Percentiles rank a stretch among this genome's conserved stretches.
Evolutionary conservation across 257 asterid species (phyloP).

Genomic region (Solanum dulcamara): DNA sequence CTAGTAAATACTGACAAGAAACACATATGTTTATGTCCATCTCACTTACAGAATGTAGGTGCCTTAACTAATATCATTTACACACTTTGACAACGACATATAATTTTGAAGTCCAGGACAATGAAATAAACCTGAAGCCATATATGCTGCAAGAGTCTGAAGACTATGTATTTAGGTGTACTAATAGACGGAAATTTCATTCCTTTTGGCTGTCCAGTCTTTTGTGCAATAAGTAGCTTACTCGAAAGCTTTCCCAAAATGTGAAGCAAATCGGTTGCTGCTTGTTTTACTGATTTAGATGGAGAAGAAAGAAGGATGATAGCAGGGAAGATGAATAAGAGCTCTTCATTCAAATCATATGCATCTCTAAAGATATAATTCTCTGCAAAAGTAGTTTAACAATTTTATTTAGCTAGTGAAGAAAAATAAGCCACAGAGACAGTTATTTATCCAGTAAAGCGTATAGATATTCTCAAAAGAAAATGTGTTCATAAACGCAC

Average conservation of each 20-base stretch:
- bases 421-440: background rate
- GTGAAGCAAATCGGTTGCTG: conserved; percentile 49
- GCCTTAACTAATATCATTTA: background rate
- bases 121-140: conserved; percentile 64
- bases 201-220: conserved; percentile 17
- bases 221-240: conserved; percentile 27
- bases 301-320: conserved; percentile 82
- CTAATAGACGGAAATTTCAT: conserved; percentile 22
- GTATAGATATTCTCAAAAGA: background rate
- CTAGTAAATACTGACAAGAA: background rate
- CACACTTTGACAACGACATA: background rate
- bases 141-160: conserved; percentile 52
- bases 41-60: background rate
- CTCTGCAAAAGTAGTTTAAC: conserved; percentile 41
- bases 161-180: conserved; percentile 46
- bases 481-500: background rate
- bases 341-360: conserved; percentile 56
- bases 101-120: conserved; percentile 4
- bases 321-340: conserved; percentile 77
- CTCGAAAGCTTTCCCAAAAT: conserved; percentile 48
- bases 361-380: conserved; percentile 17
- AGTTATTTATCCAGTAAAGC: background rate
- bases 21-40: background rate
- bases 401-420: background rate
- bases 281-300: conserved; percentile 56